Base-by-base conservation (phyloP, 371 early-diverging fungal species). In the Coemansia sp. region DNA sequence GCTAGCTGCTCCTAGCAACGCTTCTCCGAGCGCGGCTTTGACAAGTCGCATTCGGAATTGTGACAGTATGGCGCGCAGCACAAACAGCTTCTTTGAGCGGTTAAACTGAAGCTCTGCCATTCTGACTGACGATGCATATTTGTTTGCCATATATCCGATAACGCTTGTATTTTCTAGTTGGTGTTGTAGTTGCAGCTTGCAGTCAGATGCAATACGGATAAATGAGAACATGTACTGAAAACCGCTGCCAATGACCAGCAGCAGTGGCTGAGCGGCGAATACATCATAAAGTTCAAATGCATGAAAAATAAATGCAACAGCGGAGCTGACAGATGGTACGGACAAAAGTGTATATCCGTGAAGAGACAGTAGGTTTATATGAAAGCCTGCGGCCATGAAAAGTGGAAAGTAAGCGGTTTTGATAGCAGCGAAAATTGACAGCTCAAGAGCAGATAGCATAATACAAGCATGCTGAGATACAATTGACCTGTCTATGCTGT, bases 21-120 rank as follows among this genome's bases (percentile, higher is more conserved):
- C 29, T 17, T 62, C 68, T 2, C 62, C 48, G 6, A 62, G 41
- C 4, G 41, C 24, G n/a, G 57, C 28, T 32, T n/a, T n/a, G 21
- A 36, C 32, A 11, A 67, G 28, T 7, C 36, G 28, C 0, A 17
- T 23, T 62, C 68, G 57, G 26, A 19, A 40, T 1, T 21, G 36
- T 24, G 39, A 1, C 7, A 67, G 5, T 4, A 67, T 48, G n/a
- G 56, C 56, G 1, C 26, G 52, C 26, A 67, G 36, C 23, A 67
- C 57, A 55, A 57, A 49, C 8, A 46, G 21, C 11, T 39, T 46
- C 17, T 28, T 29, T 4, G 62, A 12, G 26, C 12, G 6, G 24
- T 48, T 36, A 13, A 67, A 48, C 6, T 12, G 15, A 5, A 56
- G 44, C 29, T 44, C 24, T 12, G 4, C 17, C 12, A 32, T 21